Evolutionary conservation across 2,329 filamentous ascomycete species (phyloP), one percentile per base, ranked within the genome.

Genomic region (Cadophora malorum): DNA sequence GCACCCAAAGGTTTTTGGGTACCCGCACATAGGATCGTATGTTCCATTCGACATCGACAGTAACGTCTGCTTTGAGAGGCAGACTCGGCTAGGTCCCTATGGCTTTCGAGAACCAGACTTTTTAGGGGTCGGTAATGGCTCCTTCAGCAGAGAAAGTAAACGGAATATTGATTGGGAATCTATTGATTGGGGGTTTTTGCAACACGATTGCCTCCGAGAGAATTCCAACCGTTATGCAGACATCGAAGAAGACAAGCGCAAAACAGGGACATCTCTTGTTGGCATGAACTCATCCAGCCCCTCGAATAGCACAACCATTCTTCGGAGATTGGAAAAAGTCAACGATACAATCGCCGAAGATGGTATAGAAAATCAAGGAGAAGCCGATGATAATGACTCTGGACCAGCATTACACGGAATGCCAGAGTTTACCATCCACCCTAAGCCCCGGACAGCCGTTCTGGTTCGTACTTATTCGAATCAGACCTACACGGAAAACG

Each of bases 401-500:
- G 41, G 56, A 47, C 9, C 55, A 68, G 45, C 33, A 50, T 21
- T 65, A 35, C 66, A 55, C 53, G 67, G 45, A 47, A 66, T 66
- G 60, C 50, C 63, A 47, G 35, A 64, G 8, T 35, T 66, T 3
- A 53, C 45, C 9, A 35, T 52, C 14, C 58, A 35, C 16, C 49
- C 64, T 38, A 65, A 68, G 58, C 58, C 80, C 2, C 85, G 93
- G 45, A 94, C 91, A 0, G 93, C 91, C 1, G 79, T 97, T 10
- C 79, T 97, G 6, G 84, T 97, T 47, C 88, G 93, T 47, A 90
- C 91, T 0, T 95, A 91, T 82, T 88, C 87, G 38, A 90, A 88
- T 66, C 93, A 92, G 77, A 78, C 86, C 33, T 97, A 94, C 78
- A 92, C 89, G 33, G 86, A 91, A 50, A 92, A 95, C 75, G 92